Evolutionary conservation across 768 basidiomycete species (phyloP).

Genomic region (Mycena albidolilacea): DNA sequence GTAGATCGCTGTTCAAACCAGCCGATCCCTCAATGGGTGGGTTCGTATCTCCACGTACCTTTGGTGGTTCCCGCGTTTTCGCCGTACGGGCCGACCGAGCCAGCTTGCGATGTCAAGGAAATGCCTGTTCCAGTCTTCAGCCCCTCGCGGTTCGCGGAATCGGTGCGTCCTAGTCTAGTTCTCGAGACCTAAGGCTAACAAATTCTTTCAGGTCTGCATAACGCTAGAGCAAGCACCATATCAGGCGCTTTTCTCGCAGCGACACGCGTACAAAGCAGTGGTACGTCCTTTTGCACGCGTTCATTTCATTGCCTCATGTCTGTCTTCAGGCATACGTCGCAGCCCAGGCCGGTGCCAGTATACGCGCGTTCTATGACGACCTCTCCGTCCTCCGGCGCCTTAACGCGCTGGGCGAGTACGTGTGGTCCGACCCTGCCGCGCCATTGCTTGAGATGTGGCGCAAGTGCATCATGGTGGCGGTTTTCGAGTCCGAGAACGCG

Average conservation of each 20-base stretch:
- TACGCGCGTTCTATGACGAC: conserved; percentile 57
- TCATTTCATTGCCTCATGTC: conserved; percentile 28
- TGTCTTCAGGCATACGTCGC: conserved; percentile 57
- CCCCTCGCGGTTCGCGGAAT: conserved; percentile 47
- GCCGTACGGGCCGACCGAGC: conserved; percentile 31
- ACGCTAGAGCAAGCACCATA: conserved; percentile 42
- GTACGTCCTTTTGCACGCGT: conserved; percentile 50
- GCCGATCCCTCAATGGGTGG: conserved; percentile 51
- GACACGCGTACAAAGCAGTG: conserved; percentile 53
- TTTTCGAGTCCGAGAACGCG: conserved; percentile 62
- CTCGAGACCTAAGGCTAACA: not conserved
- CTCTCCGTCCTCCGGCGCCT: conserved; percentile 13
- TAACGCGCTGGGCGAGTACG: conserved; percentile 44
- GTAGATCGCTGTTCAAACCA: conserved; percentile 54
- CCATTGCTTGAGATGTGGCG: conserved; percentile 31
- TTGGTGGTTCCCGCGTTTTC: conserved; percentile 13
- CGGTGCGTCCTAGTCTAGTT: conserved; percentile 45
- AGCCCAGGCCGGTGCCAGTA: conserved; percentile 51
- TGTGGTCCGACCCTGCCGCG: conserved; percentile 68
- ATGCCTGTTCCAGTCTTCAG: conserved; percentile 48
- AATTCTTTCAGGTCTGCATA: conserved; percentile 2
- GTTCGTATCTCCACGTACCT: conserved; percentile 53
- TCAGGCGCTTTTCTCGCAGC: conserved; percentile 53
- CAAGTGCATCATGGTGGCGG: conserved; percentile 48
- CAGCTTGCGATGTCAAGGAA: not conserved